These are phyloP conservation scores for Blastobotrys parvus DNA, from an alignment of 805 yeast genomes.

Conservation along the genomic window DNA sequence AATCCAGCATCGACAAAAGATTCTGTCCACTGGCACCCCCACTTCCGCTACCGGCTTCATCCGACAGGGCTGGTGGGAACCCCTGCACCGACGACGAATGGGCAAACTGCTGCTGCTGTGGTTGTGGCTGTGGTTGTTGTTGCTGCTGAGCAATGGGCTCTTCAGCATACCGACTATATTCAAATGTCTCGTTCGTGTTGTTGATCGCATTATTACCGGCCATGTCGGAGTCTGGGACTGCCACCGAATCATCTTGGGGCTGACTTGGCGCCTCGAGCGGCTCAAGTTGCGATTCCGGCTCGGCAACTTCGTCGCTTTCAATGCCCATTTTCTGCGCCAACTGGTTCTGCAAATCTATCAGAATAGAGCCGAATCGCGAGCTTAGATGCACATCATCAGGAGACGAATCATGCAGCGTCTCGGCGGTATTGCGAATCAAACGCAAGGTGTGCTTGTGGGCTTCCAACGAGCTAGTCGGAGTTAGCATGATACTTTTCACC, in stretches of 20 bases:
- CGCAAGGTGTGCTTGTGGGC: conserved; percentile 40
- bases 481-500: conserved; percentile 60
- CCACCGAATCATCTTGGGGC: background rate
- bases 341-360: conserved; percentile 48
- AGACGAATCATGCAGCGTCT: conserved; percentile 67
- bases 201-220: background rate
- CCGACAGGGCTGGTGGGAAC: background rate
- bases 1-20: conserved; percentile 16
- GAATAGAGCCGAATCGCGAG: conserved; percentile 45
- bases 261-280: background rate
- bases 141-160: background rate
- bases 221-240: background rate
- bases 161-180: conserved; percentile 3
- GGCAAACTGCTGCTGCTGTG: background rate
- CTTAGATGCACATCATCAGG: conserved; percentile 87
- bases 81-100: background rate
- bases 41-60: background rate
- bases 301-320: background rate
- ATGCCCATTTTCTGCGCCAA: conserved; percentile 1
- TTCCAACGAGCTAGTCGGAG: conserved; percentile 18
- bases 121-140: background rate
- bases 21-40: too few species aligned
- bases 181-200: conserved; percentile 1
- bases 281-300: background rate
- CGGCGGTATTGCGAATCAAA: conserved; percentile 63